A percentile compares a stretch with the other conserved stretches of the same genome.
Conservation (phyloP, 371 early-diverging fungal genomes). For the Capillidium rhysosporum region DNA sequence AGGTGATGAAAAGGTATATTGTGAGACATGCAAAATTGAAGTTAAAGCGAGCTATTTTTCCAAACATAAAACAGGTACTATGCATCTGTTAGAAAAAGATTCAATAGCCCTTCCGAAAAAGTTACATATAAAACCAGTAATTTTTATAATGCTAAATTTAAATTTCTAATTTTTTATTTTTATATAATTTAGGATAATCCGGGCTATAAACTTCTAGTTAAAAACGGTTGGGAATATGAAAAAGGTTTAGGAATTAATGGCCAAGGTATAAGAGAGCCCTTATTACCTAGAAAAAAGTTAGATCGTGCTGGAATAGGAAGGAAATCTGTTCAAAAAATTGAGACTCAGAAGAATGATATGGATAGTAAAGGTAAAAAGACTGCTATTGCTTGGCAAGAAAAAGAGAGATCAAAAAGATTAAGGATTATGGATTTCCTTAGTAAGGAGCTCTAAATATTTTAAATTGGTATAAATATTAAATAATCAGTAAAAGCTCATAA, state of each 20-base stretch:
- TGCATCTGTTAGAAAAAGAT: background rate
- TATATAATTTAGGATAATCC: slow-evolving; percentile 1
- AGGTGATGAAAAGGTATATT: background rate
- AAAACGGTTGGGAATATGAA: slow-evolving; percentile 8
- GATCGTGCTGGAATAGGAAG: slow-evolving; percentile 5
- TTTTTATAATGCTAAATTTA: background rate
- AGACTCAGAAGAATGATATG: background rate
- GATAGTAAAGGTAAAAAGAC: too few relatives aligned
- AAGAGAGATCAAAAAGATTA: too few relatives aligned
- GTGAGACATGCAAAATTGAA: background rate
- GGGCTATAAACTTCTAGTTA: slow-evolving; percentile 4
- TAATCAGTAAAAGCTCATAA: background rate
- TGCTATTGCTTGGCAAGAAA: too few relatives aligned
- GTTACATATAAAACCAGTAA: background rate
- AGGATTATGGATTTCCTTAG: too few relatives aligned
- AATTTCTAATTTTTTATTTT: background rate
- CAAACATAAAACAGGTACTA: background rate
- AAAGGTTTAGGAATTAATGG: slow-evolving; percentile 7
- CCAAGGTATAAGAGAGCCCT: slow-evolving; percentile 7
- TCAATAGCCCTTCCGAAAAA: background rate
- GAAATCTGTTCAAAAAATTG: background rate
- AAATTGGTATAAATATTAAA: background rate
- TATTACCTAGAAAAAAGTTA: background rate
- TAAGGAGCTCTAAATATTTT: too few relatives aligned
- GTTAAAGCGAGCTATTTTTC: background rate